phyloP scores from a whole-genome alignment of 2,329 filamentous ascomycete genomes.

The Alternaria triticina region DNA sequence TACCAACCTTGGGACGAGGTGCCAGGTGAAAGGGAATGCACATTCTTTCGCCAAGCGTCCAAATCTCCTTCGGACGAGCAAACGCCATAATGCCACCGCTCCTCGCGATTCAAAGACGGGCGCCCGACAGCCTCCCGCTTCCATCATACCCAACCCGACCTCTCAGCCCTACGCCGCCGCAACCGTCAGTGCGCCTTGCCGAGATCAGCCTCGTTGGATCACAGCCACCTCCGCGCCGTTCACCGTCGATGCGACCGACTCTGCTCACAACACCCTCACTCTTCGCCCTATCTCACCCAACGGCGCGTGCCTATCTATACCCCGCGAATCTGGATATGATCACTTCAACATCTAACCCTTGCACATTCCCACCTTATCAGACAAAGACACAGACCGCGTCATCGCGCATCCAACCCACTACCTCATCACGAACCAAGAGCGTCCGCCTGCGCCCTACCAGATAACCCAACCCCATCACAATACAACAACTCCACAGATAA shows the following conservation, averaged over 20 bases:
- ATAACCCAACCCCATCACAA: slow-evolving; percentile 22
- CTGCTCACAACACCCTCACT: slow-evolving; percentile 18
- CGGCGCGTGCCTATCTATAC: slow-evolving; percentile 32
- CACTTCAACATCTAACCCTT: slow-evolving; percentile 34
- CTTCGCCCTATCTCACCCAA: slow-evolving; percentile 15
- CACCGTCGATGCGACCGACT: slow-evolving; percentile 21
- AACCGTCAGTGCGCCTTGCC: slow-evolving; percentile 26
- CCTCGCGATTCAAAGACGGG: neutral
- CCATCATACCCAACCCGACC: neutral
- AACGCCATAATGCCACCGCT: neutral
- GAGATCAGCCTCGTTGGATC: slow-evolving; percentile 22
- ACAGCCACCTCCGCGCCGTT: slow-evolving; percentile 29
- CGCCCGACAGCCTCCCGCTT: neutral
- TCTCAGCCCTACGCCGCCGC: slow-evolving; percentile 28
- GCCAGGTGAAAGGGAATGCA: neutral
- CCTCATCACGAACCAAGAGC: slow-evolving; percentile 21
- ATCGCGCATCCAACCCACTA: slow-evolving; percentile 26
- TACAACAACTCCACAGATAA: neutral
- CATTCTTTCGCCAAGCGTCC: neutral
- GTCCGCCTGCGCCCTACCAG: slow-evolving; percentile 35
- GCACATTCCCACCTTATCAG: slow-evolving; percentile 27
- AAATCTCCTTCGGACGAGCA: neutral
- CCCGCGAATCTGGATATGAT: slow-evolving; percentile 42
- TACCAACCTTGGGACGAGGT: slow-evolving; percentile 1
- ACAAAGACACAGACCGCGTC: slow-evolving; percentile 29